Evolutionary conservation across 208 protist genomes (phyloP).

Genomic region (Lotmaria passim): DNA sequence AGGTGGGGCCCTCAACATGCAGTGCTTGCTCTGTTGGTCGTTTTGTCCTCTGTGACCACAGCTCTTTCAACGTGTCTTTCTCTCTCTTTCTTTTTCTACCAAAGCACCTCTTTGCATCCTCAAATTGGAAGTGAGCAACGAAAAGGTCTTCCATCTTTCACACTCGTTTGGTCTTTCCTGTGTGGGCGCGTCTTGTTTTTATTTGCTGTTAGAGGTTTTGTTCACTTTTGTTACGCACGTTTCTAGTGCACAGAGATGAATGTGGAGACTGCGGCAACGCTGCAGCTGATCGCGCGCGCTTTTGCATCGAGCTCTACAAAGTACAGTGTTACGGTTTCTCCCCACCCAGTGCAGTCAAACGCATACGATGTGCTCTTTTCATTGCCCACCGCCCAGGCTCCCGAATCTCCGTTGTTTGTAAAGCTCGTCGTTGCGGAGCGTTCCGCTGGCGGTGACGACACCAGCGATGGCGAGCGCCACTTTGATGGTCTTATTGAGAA

Average conservation of each 20-base stretch:
- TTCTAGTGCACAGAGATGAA: conserved; percentile 15
- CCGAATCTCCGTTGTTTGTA: conserved; percentile 62
- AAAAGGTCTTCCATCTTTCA: too few species aligned
- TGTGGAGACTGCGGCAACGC: background rate
- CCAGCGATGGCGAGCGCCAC: conserved; percentile 2
- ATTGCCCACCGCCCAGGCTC: conserved; percentile 51
- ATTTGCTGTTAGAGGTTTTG: too few species aligned
- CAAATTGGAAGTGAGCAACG: too few species aligned
- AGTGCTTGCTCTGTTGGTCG: too few species aligned
- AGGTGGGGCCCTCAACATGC: too few species aligned
- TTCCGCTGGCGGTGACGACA: background rate
- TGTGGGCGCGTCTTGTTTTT: too few species aligned
- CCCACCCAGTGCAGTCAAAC: conserved; percentile 37
- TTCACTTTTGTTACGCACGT: too few species aligned
- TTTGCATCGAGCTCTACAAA: conserved; percentile 39
- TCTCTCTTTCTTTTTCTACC: too few species aligned
- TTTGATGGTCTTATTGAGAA: conserved; percentile 44
- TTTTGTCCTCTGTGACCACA: too few species aligned
- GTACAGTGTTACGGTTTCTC: conserved; percentile 66
- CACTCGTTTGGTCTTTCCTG: too few species aligned
- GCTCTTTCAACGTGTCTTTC: too few species aligned
- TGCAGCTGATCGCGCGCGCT: conserved; percentile 45
- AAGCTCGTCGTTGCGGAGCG: conserved; percentile 33
- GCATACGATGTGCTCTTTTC: conserved; percentile 66
- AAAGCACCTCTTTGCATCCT: too few species aligned